Evolutionary conservation across 805 yeast species (phyloP), one percentile per base, ranked within the genome.

Genomic region (Myxozyma neotropica): DNA sequence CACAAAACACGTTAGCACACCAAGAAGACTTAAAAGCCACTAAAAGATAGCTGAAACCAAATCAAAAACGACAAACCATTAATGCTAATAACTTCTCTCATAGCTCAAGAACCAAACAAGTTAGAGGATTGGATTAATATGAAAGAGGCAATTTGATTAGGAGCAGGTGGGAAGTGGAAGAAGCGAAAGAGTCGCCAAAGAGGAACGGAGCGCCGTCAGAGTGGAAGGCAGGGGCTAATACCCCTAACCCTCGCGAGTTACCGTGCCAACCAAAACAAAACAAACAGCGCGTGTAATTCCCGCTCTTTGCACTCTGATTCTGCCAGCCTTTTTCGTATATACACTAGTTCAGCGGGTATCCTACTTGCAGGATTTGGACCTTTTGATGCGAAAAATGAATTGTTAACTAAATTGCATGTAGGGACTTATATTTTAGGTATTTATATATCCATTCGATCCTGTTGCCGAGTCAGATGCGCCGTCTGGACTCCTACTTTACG

Each of bases 11-110:
- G 61, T 45, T 64, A 59, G 53, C 24, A 59, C n/a, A n/a, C n/a
- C n/a, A n/a, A n/a, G n/a, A n/a, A n/a, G n/a, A n/a, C n/a, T n/a
- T n/a, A n/a, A n/a, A 23, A 17, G 33, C 31, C 26, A 21, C 31
- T 13, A 35, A 31, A 39, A 5, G 19, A 5, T 23, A 13, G 12
- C 33, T 6, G 6, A 8, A 26, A 10, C 19, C 51, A 13, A 40
- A 33, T 8, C 21, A 33, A 23, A 19, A 17, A 17, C 2, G 24
- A 43, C 39, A 81, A 82, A 85, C 90, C 91, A 76, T 89, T 89
- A 72, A 89, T 82, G 80, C 95, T 89, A 74, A 89, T 88, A 68
- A 89, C 96, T 84, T 89, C 96, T 84, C 96, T 87, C 96, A 89
- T 89, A 1, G 19, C 35, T 45, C 23, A 23, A 15, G 29, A 10